These are phyloP conservation scores for Cladosporium sp. DNA, from an alignment of 2,329 filamentous ascomycete genomes.

Conservation along the genomic window DNA sequence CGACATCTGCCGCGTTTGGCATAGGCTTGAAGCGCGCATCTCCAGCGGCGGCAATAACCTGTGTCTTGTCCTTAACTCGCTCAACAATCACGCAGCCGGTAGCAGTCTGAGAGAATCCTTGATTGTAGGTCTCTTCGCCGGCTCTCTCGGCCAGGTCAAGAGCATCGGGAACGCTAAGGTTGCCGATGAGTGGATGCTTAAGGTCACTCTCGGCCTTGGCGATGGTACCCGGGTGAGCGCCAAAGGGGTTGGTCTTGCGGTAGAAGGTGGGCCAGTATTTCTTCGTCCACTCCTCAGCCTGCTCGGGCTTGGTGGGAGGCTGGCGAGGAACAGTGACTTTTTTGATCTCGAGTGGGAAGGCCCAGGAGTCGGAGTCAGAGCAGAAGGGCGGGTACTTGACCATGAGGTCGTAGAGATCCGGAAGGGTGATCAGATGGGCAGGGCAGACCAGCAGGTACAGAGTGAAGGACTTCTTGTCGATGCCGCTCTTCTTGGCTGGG, in stretches of 20 bases:
- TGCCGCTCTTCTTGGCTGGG: constrained; percentile 59
- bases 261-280: constrained; percentile 85
- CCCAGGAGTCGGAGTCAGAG: constrained; percentile 37
- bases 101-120: constrained; percentile 61
- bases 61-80: constrained; percentile 47
- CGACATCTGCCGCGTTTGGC: constrained; percentile 36
- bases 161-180: constrained; percentile 56
- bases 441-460: constrained; percentile 56
- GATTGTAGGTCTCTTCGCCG: constrained; percentile 58
- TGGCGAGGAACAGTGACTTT: constrained; percentile 69
- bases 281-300: constrained; percentile 72
- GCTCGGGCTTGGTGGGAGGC: constrained; percentile 72
- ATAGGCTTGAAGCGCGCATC: constrained; percentile 68
- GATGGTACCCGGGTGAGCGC: constrained; percentile 76
- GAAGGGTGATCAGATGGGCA: constrained; percentile 51
- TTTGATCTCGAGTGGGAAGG: constrained; percentile 55
- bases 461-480: constrained; percentile 36
- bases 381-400: constrained; percentile 42
- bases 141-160: constrained; percentile 67
- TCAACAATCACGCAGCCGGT: constrained; percentile 77
- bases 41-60: constrained; percentile 71
- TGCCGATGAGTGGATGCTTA: constrained; percentile 36
- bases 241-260: constrained; percentile 82
- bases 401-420: constrained; percentile 52
- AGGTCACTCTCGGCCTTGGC: constrained; percentile 70